Evolutionary conservation across 2,329 filamentous ascomycete genomes (phyloP), one percentile per base, ranked within the genome.

Genomic region (Pochonia chlamydosporia): DNA sequence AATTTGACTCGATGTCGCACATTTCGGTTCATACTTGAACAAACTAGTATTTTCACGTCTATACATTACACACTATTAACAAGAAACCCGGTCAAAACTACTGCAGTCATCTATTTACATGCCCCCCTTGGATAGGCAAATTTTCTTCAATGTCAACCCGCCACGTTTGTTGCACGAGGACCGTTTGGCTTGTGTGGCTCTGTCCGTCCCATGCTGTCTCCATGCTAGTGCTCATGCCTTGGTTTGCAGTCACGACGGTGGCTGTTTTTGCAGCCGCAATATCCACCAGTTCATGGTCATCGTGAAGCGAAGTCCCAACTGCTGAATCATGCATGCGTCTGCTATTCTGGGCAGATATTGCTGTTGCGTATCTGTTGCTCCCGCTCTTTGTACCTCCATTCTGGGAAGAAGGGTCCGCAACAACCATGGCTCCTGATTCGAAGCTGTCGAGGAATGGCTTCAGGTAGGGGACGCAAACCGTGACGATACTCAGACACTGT

Each of bases 361-460:
- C n/a, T n/a, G n/a, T n/a, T n/a, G n/a, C n/a, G n/a, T n/a, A n/a
- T n/a, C n/a, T n/a, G n/a, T n/a, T n/a, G n/a, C n/a, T n/a, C n/a
- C n/a, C n/a, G n/a, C n/a, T n/a, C n/a, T 25, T 33, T 11, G 10
- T 16, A 6, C 36, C n/a, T 13, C 13, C 11, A n/a, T 33, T 33
- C 30, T 33, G 30, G 13, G 30, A 33, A 11, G 30, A 13, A n/a
- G 30, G 13, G 30, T 33, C 30, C 8, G 16, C 30, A n/a, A 13
- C 30, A n/a, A 33, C 41, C 52, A 56, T 55, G 35, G 55, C 54
- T 2, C 55, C 55, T 1, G 54, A 55, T 13, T 57, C 49, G 8
- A 57, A 39, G 41, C 51, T 56, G 30, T 57, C 48, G n/a, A 57
- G 36, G 43, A 57, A 55, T 1, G 53, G 55, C 44, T 54, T 56